Conservation (phyloP, 208 protist species). For the Acanthamoeba royreba region DNA sequence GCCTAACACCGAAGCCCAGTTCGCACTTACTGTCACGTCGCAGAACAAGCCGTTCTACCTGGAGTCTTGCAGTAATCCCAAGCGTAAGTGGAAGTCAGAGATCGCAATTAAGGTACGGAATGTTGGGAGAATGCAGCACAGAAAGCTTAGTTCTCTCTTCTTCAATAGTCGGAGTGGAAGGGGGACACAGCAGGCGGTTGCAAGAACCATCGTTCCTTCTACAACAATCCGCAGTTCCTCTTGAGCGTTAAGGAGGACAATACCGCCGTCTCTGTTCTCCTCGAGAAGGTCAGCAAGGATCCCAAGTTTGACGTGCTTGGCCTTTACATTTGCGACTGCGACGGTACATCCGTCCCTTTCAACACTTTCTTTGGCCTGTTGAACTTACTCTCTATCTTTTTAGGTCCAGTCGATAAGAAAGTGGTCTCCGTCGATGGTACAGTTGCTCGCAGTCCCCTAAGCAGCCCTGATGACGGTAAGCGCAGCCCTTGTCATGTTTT, state of each 20-base stretch:
- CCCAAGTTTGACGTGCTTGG: background rate
- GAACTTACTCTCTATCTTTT: no score
- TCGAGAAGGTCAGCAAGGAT: background rate
- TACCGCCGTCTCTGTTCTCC: background rate
- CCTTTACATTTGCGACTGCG: background rate
- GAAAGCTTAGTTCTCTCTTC: background rate
- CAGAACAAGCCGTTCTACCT: background rate
- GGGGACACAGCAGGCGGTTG: background rate
- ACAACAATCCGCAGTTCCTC: conserved; percentile 36
- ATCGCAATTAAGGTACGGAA: background rate
- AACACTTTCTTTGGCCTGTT: background rate
- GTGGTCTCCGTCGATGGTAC: background rate
- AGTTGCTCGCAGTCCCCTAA: background rate
- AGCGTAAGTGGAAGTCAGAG: background rate
- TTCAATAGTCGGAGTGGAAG: background rate
- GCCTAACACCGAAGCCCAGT: background rate
- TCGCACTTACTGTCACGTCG: background rate
- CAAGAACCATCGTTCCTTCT: conserved; percentile 21
- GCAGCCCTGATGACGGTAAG: conserved; percentile 23
- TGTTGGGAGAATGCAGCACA: no score
- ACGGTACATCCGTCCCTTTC: background rate
- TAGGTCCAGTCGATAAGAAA: background rate
- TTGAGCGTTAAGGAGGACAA: conserved; percentile 2
- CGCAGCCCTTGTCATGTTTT: no score
- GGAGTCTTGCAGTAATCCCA: background rate